These are phyloP conservation scores for Lentinula novae-zelandiae DNA, from an alignment of 1,284 basidiomycete species.

Conservation along the genomic window DNA sequence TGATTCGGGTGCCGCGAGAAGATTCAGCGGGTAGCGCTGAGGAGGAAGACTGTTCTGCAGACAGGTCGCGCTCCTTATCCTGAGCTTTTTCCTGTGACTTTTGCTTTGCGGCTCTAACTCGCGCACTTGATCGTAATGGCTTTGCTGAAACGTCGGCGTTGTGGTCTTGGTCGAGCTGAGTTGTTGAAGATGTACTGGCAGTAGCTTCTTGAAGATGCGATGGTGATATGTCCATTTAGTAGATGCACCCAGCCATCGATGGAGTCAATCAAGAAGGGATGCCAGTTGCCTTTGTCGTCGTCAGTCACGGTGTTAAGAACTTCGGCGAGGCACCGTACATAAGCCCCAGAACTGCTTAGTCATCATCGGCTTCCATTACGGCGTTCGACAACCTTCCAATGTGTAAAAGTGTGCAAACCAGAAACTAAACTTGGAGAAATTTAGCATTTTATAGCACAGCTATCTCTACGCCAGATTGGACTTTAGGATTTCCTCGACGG, in stretches of 20 bases:
- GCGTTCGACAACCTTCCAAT: background rate
- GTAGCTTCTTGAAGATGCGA: conserved; percentile 65
- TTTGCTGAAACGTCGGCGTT: conserved; percentile 40
- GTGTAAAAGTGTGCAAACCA: background rate
- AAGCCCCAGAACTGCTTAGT: conserved; percentile 1
- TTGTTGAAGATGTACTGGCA: conserved; percentile 43
- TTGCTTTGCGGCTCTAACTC: conserved; percentile 74
- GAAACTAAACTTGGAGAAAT: background rate
- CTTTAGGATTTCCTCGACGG: conserved; percentile 58
- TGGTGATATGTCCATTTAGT: conserved; percentile 83
- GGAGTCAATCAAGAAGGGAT: conserved; percentile 13
- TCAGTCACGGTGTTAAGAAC: conserved; percentile 2
- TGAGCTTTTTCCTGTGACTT: conserved; percentile 47
- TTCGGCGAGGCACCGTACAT: background rate
- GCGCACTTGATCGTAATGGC: conserved; percentile 65
- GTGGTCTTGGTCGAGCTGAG: conserved; percentile 23
- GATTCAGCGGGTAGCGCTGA: conserved; percentile 30
- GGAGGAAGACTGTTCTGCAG: conserved; percentile 33
- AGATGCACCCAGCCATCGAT: conserved; percentile 80
- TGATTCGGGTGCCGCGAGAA: conserved; percentile 38
- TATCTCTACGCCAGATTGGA: conserved; percentile 17
- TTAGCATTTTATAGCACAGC: background rate
- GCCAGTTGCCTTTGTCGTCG: conserved; percentile 14
- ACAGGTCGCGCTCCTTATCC: conserved; percentile 20
- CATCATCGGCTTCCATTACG: background rate